phyloP scores from a whole-genome alignment of 164 flowering plant genomes.

The Sextonia rubra region DNA sequence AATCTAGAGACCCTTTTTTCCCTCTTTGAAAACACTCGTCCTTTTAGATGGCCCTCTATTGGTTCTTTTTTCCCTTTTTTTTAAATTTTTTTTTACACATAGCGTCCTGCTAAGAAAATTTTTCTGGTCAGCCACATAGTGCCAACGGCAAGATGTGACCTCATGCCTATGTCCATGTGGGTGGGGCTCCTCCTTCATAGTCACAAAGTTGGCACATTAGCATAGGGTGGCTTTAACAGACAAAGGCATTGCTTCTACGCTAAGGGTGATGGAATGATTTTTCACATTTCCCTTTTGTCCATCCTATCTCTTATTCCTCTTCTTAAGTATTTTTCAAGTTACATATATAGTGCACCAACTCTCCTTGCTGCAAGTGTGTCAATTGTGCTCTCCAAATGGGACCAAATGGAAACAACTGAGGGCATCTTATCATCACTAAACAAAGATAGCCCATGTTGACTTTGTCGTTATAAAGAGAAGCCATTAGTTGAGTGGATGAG shows the following conservation, averaged over 20 bases:
- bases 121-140: too few relatives aligned
- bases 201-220: background rate
- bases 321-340: background rate
- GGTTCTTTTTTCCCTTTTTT: too few relatives aligned
- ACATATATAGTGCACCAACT: background rate
- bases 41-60: too few relatives aligned
- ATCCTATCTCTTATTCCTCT: background rate
- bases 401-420: background rate
- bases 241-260: conserved; percentile 1
- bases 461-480: background rate
- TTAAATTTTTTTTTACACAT: too few relatives aligned
- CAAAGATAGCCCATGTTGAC: conserved; percentile 6
- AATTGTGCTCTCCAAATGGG: background rate
- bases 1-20: too few relatives aligned
- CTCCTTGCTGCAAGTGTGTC: background rate
- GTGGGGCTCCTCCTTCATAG: background rate
- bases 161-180: background rate
- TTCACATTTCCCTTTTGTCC: background rate
- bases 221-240: background rate
- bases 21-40: too few relatives aligned
- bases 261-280: background rate
- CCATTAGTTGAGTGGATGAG: conserved; percentile 6
- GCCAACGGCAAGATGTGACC: too few relatives aligned
- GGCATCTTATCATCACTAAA: background rate
- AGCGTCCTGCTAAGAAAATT: too few relatives aligned